Percentiles rank a stretch among this genome's conserved stretches.
These are phyloP conservation scores for Artemisia argyi DNA, from an alignment of 129 eudicot genomes.

Conservation along the genomic window DNA sequence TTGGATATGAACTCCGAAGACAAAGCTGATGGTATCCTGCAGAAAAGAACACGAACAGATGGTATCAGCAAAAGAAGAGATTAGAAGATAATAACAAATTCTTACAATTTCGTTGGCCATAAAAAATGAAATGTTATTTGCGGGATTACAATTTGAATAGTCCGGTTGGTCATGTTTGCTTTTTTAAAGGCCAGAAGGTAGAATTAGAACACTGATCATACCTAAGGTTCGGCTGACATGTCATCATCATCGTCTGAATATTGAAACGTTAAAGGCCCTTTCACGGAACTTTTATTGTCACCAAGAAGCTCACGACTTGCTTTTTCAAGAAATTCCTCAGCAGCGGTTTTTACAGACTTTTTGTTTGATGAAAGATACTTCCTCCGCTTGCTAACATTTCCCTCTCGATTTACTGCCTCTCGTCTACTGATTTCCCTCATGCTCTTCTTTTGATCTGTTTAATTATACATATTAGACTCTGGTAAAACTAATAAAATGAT, in stretches of 20 bases:
- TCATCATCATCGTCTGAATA: constrained; percentile 60
- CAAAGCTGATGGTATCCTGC: constrained; percentile 2
- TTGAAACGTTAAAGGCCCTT: constrained; percentile 74
- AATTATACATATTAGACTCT: constrained; percentile 16
- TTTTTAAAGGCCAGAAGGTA: too few relatives aligned
- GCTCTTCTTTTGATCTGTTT: constrained; percentile 77
- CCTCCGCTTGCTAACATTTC: constrained; percentile 69
- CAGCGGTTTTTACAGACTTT: constrained; percentile 73
- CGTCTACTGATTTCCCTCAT: constrained; percentile 77
- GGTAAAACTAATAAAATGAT: neutral
- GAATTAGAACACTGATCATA: constrained; percentile 17
- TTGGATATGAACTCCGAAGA: neutral
- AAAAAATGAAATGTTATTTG: neutral
- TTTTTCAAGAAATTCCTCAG: constrained; percentile 94
- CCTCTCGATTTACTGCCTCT: constrained; percentile 45
- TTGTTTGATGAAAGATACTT: constrained; percentile 58
- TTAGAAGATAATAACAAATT: neutral
- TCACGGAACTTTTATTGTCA: constrained; percentile 56
- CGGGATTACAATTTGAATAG: too few relatives aligned
- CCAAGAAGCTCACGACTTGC: constrained; percentile 93
- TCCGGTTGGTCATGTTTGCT: too few relatives aligned
- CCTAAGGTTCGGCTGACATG: constrained; percentile 44
- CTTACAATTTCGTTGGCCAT: neutral
- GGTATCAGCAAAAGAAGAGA: constrained; percentile 1
- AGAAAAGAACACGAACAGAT: neutral